phyloP scores from a whole-genome alignment of 2,329 filamentous ascomycete genomes.

The Diaporthe destruens region DNA sequence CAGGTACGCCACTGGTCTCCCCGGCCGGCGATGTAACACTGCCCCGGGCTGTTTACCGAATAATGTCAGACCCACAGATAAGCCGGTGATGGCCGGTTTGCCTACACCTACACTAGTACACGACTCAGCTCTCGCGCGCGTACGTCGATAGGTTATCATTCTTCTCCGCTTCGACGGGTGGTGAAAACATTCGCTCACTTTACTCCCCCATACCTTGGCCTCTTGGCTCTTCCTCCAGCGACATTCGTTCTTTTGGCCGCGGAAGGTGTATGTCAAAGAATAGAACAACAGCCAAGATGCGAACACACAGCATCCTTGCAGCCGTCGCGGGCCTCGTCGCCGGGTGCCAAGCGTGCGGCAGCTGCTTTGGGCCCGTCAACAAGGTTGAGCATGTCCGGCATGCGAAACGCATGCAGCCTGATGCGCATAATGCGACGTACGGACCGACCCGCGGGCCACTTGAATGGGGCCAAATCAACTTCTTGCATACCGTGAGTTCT shows the following conservation, averaged over 20 bases:
- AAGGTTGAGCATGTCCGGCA: constrained; percentile 60
- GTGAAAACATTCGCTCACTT: not conserved
- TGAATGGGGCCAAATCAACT: constrained; percentile 75
- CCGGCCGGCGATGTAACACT: constrained; percentile 12
- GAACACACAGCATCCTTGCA: constrained; percentile 29
- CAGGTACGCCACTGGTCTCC: not conserved
- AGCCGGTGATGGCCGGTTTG: not conserved
- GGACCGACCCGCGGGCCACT: constrained; percentile 58
- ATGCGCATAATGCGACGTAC: constrained; percentile 56
- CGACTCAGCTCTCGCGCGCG: not conserved
- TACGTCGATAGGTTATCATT: not conserved
- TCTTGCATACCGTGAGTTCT: constrained; percentile 64
- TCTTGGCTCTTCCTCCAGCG: constrained; percentile 1
- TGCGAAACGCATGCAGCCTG: constrained; percentile 63
- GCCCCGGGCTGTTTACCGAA: not conserved
- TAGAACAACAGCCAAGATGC: constrained; percentile 31
- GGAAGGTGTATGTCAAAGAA: not conserved
- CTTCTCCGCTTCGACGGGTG: not conserved
- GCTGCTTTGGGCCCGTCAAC: constrained; percentile 58
- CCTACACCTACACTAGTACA: too few species aligned
- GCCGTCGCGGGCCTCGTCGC: constrained; percentile 41
- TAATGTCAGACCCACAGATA: constrained; percentile 12
- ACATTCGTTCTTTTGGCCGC: not conserved
- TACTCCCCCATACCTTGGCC: constrained; percentile 1
- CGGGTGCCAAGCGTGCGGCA: constrained; percentile 53